Evolutionary conservation across 75 land plant species (phyloP).

Genomic region (Sequoia sempervirens): DNA sequence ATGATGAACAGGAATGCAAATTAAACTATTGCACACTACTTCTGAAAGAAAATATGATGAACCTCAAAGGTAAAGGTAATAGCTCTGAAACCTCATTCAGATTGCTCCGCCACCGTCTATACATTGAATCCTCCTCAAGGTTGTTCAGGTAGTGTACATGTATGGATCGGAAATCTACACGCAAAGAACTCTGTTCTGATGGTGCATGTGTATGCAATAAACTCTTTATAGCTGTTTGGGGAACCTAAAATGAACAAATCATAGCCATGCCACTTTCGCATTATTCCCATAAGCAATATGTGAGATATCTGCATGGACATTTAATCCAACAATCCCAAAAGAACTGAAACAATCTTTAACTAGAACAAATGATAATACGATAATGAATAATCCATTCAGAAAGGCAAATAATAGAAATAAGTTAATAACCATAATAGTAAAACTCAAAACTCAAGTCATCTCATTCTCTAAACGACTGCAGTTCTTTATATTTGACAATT

Average conservation of each 20-base stretch:
- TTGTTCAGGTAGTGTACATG: constrained; percentile 91
- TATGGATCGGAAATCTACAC: constrained; percentile 86
- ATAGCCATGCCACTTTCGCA: not conserved
- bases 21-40: not conserved
- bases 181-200: constrained; percentile 46
- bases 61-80: not conserved
- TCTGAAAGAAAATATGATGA: not conserved
- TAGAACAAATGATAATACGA: too few species aligned
- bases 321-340: too few species aligned
- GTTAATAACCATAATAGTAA: too few species aligned
- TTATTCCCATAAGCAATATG: not conserved
- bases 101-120: constrained; percentile 87
- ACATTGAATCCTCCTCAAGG: constrained; percentile 84
- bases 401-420: not conserved
- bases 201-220: constrained; percentile 59
- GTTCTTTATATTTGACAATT: not conserved
- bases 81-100: constrained; percentile 67
- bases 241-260: constrained; percentile 47
- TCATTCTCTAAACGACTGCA: not conserved
- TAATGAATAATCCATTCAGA: too few species aligned
- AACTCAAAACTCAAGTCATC: not conserved
- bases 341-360: too few species aligned
- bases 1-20: not conserved
- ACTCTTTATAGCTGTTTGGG: constrained; percentile 38
- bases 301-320: not conserved